These are phyloP conservation scores for Naganishia onofrii DNA, from an alignment of 768 basidiomycete species.

Conservation along the genomic window DNA sequence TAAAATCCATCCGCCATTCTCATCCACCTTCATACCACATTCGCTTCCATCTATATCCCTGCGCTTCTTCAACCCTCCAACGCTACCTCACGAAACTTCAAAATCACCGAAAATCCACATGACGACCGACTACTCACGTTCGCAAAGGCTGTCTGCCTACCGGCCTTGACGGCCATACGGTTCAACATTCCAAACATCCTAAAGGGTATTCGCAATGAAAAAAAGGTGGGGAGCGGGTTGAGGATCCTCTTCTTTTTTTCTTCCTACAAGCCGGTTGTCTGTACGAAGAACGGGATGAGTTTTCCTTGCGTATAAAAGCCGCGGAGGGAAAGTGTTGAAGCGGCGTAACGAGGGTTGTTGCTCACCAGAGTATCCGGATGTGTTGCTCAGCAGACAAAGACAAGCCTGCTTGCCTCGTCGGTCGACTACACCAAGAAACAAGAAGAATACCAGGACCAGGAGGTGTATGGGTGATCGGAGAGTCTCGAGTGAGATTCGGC, in stretches of 20 bases:
- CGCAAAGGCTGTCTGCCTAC: constrained; percentile 23
- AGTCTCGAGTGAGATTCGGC: neutral
- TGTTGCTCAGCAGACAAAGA: neutral
- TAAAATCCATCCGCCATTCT: too few species aligned
- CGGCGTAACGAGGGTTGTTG: neutral
- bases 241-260: neutral
- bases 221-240: neutral
- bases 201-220: neutral
- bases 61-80: neutral
- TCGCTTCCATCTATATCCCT: neutral
- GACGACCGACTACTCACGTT: constrained; percentile 21
- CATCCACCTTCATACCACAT: neutral
- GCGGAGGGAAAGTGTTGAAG: too few species aligned
- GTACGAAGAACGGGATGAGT: neutral
- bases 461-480: neutral
- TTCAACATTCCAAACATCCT: constrained; percentile 26
- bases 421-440: too few species aligned
- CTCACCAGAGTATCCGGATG: constrained; percentile 12
- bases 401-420: neutral
- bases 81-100: neutral
- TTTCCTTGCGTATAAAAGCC: too few species aligned
- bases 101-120: neutral
- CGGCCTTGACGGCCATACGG: constrained; percentile 28
- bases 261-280: constrained; percentile 12
- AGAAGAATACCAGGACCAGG: too few species aligned